Evolutionary conservation across 495 filamentous ascomycete genomes (phyloP), one percentile per base, ranked within the genome.

Genomic region (Aspergillus homomorphus): DNA sequence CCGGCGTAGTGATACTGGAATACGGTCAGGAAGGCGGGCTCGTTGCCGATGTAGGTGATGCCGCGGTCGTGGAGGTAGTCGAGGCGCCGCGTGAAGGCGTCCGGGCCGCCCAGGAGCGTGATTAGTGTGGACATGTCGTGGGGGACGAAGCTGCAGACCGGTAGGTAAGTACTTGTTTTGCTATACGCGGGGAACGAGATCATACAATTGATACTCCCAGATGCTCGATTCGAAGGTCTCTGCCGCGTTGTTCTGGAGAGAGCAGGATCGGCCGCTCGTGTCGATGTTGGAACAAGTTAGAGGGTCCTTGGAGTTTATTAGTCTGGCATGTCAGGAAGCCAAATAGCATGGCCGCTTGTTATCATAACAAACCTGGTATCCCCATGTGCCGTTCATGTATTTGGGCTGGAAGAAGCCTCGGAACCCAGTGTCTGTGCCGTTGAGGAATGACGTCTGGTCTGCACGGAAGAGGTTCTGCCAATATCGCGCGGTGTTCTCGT

Each of bases 1-100:
- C 83, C 82, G 28, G 82, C 85, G 67, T 84, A 92, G 73, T 91
- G 86, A 73, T 87, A 91, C 48, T 90, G 82, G 63, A 86, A 91
- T 16, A 87, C 85, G 0, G 84, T 84, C 0, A 82, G 78, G 69
- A 92, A 90, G 50, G 78, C 74, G 12, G 87, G 88, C 67, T 90
- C 86, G 70, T 91, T 90, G 23, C 84, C 85, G 0, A 87, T 84
- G 67, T 90, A 85, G 20, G 75, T 77, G 61, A 75, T 81, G 66
- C 56, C 77, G 60, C 57, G 72, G 72, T 63, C 81, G 75, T 77
- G 78, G 64, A 76, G 85, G 84, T 67, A 89, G 61, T 89, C 82
- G 1, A 92, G 82, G 1, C 88, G 81, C n/a, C 76, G 64, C 3
- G 80, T 70, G 63, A 91, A 91, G 23, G 63, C 69, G 3, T 74